Evolutionary conservation across 2,329 filamentous ascomycete species (phyloP), one percentile per base, ranked within the genome.

Genomic region (Colletotrichum ledebouriae): DNA sequence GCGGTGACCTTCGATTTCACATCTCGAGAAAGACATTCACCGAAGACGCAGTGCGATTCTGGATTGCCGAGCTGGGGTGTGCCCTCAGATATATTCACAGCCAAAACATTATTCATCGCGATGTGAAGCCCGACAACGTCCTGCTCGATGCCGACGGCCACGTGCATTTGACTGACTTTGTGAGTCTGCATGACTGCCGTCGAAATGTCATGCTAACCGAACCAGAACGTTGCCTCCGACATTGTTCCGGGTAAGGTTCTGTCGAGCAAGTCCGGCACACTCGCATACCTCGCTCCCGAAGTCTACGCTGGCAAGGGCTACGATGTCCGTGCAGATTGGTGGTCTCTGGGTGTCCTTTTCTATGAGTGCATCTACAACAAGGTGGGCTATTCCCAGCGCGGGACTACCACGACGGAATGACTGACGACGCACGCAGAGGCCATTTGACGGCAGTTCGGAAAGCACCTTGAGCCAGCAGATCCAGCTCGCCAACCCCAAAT

Each of bases 281-380:
- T 99, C 67, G 96, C 96, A 61, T 99, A 99, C 77, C 88, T 99
- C 7, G 94, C 95, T 1, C 96, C 96, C 4, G 96, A 99, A 78
- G 96, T 98, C 2, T 99, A 98, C 76, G 87, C 90, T 72, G 95
- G 95, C 56, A 91, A 90, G 70, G 96, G 96, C 44, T 99, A 99
- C 76, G 90, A 92, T 69, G 89, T 90, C 53, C 93, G 96, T 73
- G 94, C 96, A 47, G 96, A 99, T 78, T 99, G 96, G 96, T 99
- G 96, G 96, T 98, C 96, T 6, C 82, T 99, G 22, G 96, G 96
- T 56, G 96, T 99, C 52, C 87, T 97, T n/a, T 98, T 98, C 79
- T 99, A 98, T 79, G 96, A 99, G 80, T 98, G 96, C 86, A 98
- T 99, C 72, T 99, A 98, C 83, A 97, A 97, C 83, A 98, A 97